Evolutionary conservation across 352 stramenopile genomes (phyloP), one percentile per base, ranked within the genome.

Genomic region (Phytopythium chamaehyphon): DNA sequence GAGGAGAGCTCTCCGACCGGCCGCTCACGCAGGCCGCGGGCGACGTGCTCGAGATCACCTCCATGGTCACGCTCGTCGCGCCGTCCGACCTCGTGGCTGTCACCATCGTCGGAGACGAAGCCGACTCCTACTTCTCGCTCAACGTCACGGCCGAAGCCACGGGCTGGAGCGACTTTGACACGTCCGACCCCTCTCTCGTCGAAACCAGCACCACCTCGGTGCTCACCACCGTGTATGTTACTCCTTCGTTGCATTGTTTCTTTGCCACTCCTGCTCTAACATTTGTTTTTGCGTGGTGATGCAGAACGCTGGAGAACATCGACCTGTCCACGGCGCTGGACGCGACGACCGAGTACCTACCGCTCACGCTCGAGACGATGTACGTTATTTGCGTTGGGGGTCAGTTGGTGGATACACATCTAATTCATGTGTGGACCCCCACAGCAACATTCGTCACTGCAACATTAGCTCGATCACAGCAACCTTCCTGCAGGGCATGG

Each of bases 41-140:
- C 21, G 55, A 73, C 14, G 67, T 61, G 15, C 42, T 82, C 18
- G 71, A 71, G 9, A 57, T 78, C 36, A 70, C 51, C 43, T 74
- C 71, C 39, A 55, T 82, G 24, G 70, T 82, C 47, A 74, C 65
- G 21, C 73, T 82, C 33, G 69, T 82, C 36, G 62, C 64, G 18
- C 68, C 71, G 2, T 54, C 64, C 21, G 59, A 70, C 24, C 23
- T 78, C 28, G 62, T 55, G 21, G 48, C 57, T 0, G 56, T 82
- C 12, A 72, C 47, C 22, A 71, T 77, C 31, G 40, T 71, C 11
- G 65, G 66, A 1, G 31, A 62, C 3, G 21, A 69, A 14, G 38
- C 36, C 2, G 12, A 31, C 7, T 9, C 15, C 26, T 51, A 38
- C 45, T 55, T 75, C 18, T 57, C 57, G 40, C 65, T 82, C 22